Conservation (phyloP, 768 basidiomycete species). For the Lactifluus volemus region DNA sequence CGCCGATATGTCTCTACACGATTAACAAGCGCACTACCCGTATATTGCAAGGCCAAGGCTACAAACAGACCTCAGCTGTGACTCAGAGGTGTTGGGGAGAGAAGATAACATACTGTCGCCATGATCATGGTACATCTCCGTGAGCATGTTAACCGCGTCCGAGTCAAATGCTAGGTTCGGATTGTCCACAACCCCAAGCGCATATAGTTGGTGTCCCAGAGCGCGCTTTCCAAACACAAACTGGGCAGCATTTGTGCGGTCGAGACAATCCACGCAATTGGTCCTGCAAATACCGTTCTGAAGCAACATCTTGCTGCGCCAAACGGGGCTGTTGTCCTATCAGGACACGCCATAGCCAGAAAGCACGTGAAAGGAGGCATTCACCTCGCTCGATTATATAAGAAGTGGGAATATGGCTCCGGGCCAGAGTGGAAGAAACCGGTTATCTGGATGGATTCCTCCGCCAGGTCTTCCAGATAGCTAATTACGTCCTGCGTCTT, state of each 20-base stretch:
- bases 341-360: neutral
- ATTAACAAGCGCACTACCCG: constrained; percentile 92
- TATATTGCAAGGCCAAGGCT: constrained; percentile 96
- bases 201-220: constrained; percentile 90
- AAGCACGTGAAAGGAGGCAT: constrained; percentile 5
- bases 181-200: constrained; percentile 78
- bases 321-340: constrained; percentile 26
- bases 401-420: constrained; percentile 68
- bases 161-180: constrained; percentile 88
- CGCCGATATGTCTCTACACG: constrained; percentile 92
- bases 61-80: neutral
- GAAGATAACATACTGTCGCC: constrained; percentile 66
- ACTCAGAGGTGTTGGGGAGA: neutral
- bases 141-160: constrained; percentile 93
- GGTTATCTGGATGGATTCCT: constrained; percentile 85
- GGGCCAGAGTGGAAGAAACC: constrained; percentile 93
- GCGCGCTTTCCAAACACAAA: constrained; percentile 96
- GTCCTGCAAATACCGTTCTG: constrained; percentile 91
- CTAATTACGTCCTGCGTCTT: constrained; percentile 95
- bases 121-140: constrained; percentile 98
- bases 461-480: constrained; percentile 89
- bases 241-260: constrained; percentile 93
- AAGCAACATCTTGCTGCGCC: constrained; percentile 62
- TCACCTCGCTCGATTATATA: constrained; percentile 38
- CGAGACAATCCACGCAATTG: constrained; percentile 96